Evolutionary conservation across 129 eudicot genomes (phyloP).

Genomic region (Flaveria brownii): DNA sequence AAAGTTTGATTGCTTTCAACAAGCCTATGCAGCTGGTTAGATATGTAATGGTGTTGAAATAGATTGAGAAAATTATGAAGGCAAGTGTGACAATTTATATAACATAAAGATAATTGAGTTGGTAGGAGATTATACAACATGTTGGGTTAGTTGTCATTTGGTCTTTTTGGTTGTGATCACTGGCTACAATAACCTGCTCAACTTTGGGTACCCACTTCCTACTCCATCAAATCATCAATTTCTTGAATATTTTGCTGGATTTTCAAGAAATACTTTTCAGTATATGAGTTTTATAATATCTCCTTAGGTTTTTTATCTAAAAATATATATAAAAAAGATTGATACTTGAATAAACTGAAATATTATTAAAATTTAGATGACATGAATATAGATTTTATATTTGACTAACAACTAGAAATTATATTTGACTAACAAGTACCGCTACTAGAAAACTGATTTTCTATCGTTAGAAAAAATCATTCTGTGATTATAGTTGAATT

Average conservation of each 20-base stretch:
- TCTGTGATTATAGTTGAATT: too few relatives aligned
- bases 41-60: conserved; percentile 22
- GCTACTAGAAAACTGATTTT: too few relatives aligned
- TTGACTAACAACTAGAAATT: too few relatives aligned
- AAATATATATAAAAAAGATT: neutral
- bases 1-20: neutral
- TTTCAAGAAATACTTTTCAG: neutral
- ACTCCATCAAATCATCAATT: conserved; percentile 30
- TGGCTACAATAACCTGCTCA: conserved; percentile 36
- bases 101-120: conserved; percentile 33
- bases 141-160: conserved; percentile 33
- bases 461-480: too few relatives aligned
- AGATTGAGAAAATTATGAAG: conserved; percentile 17
- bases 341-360: neutral
- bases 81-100: conserved; percentile 25
- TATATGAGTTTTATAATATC: neutral
- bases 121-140: conserved; percentile 21
- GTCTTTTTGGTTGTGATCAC: conserved; percentile 21
- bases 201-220: conserved; percentile 42
- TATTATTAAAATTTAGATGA: too few relatives aligned
- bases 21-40: conserved; percentile 23
- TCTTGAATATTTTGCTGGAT: conserved; percentile 30
- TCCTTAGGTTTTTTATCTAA: too few relatives aligned
- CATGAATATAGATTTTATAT: too few relatives aligned
- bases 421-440: too few relatives aligned